Evolutionary conservation across 208 protist genomes (phyloP).

Genomic region (Angomonas desouzai): DNA sequence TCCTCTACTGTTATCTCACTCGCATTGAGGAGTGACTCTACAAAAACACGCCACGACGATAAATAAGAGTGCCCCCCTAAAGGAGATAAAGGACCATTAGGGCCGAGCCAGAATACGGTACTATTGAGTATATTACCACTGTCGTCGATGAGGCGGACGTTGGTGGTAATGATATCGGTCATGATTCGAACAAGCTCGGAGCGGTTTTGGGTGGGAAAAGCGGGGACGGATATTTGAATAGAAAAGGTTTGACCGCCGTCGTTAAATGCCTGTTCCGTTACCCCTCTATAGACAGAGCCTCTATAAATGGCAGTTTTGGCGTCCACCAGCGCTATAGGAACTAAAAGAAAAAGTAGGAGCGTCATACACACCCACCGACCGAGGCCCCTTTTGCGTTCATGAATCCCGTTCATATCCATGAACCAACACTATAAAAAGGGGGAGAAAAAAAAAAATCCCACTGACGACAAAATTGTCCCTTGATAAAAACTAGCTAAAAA

Average conservation of each 20-base stretch:
- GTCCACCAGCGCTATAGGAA: neutral
- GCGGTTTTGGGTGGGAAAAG: slow-evolving; percentile 42
- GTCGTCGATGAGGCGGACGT: slow-evolving; percentile 39
- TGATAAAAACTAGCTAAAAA: slow-evolving; percentile 6
- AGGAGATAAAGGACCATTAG: neutral
- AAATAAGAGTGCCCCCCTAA: neutral
- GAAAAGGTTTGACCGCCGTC: slow-evolving; percentile 49
- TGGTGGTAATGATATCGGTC: slow-evolving; percentile 30
- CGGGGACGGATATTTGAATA: slow-evolving; percentile 46
- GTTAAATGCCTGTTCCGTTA: slow-evolving; percentile 33
- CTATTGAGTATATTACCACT: slow-evolving; percentile 25
- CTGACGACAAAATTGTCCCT: neutral
- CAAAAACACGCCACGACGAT: slow-evolving; percentile 15
- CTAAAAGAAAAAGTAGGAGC: too few relatives aligned
- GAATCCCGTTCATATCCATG: neutral
- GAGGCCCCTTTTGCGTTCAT: neutral
- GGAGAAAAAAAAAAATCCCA: neutral
- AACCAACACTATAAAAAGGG: neutral
- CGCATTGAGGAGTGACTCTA: slow-evolving; percentile 25
- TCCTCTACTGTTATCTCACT: slow-evolving; percentile 35
- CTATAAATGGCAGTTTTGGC: slow-evolving; percentile 51
- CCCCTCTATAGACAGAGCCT: slow-evolving; percentile 59
- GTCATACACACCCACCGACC: too few relatives aligned
- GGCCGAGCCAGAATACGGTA: slow-evolving; percentile 13
- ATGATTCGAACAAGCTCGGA: slow-evolving; percentile 26